Conservation (phyloP, 1,284 basidiomycete species). For the Athelia sp. region DNA sequence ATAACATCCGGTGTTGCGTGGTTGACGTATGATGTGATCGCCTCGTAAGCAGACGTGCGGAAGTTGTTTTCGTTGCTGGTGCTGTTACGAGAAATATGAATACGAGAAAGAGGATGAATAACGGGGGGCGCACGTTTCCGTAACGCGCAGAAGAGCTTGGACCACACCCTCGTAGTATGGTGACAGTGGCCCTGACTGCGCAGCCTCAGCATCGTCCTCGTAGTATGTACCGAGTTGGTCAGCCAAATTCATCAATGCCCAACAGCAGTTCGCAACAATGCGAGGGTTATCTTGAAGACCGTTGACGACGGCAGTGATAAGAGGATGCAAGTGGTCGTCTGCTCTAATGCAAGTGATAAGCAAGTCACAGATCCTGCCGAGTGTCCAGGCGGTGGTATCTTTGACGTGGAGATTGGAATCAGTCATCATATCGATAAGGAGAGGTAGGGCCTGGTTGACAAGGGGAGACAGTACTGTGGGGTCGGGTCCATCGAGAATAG, state of each 20-base stretch:
- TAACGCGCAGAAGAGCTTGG: conserved; percentile 76
- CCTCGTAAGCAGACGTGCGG: conserved; percentile 95
- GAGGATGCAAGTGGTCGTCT: conserved; percentile 81
- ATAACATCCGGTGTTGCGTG: conserved; percentile 83
- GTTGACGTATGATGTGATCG: conserved; percentile 83
- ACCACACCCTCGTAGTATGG: conserved; percentile 89
- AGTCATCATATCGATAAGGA: conserved; percentile 94
- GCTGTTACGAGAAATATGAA: conserved; percentile 31
- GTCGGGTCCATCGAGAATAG: conserved; percentile 95
- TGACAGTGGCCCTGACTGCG: conserved; percentile 64
- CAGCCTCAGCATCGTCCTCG: conserved; percentile 47
- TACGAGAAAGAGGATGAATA: conserved; percentile 1
- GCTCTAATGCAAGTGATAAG: conserved; percentile 86
- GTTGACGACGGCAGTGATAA: conserved; percentile 81
- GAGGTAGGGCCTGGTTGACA: conserved; percentile 90
- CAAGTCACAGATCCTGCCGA: conserved; percentile 93
- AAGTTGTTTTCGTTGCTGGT: conserved; percentile 88
- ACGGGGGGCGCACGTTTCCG: conserved; percentile 64
- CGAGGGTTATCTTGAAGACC: conserved; percentile 82
- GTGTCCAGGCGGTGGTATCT: conserved; percentile 97
- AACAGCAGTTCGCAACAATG: conserved; percentile 93
- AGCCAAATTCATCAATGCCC: conserved; percentile 94
- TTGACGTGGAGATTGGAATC: conserved; percentile 87
- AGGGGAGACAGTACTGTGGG: conserved; percentile 83
- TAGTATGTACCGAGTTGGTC: conserved; percentile 71